Evolutionary conservation across 768 basidiomycete genomes (phyloP), one percentile per base, ranked within the genome.

Genomic region (Pleurotus cornucopiae): DNA sequence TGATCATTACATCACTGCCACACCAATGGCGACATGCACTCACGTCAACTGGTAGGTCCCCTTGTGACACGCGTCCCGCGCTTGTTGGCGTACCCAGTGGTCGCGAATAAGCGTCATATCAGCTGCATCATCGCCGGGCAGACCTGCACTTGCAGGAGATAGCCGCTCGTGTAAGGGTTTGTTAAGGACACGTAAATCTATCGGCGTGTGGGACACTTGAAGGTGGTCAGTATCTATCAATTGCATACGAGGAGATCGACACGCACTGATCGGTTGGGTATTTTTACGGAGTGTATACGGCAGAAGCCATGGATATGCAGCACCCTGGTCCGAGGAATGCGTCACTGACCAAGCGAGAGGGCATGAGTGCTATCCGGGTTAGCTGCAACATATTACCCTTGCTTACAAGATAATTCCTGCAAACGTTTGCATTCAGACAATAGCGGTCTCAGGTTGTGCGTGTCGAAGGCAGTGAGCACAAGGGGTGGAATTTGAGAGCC

Each of bases 91-190:
- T 6, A 89, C 76, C 86, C 86, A 92, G 4, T 85, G 76, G 54
- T 87, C 83, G 18, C 83, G 75, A 7, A 92, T 76, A 3, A 79
- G 61, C 20, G 73, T 72, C 13, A 85, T 73, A 68, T 91, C 89
- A 5, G 67, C 65, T 2, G 67, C 56, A 55, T 91, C 90, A 60
- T 89, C 80, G 5, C 80, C 83, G 14, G 81, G 76, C 43, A 74
- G 63, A 1, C 90, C 90, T 6, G 89, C 86, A 62, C 71, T 71
- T 1, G 86, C 80, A 1, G 72, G 63, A 16, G 89, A 87, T 20
- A 92, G 75, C 7, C 78, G 80, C 6, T 70, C 63, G 56, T 80
- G 70, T n/a, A 85, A 61, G 0, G 84, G 79, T 57, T 69, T 71
- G 46, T 67, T 74, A 5, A 71, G 66, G 41, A 73, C 46, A 14